Evolutionary conservation across 1,284 basidiomycete genomes (phyloP), one percentile per base, ranked within the genome.

Genomic region (Taiwanofungus camphoratus): DNA sequence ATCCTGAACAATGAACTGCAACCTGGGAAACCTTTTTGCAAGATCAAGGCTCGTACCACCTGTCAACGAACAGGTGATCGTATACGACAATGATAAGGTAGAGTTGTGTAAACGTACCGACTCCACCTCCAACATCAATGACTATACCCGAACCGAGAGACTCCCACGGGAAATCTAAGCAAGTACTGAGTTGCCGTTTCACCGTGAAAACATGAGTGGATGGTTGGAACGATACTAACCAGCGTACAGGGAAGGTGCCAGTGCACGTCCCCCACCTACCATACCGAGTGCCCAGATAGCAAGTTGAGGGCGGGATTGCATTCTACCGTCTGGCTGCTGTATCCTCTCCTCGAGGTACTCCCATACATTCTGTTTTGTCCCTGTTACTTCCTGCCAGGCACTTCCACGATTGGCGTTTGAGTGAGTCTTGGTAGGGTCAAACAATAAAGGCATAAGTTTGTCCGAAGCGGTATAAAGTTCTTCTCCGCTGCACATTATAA

Each of bases 1-100:
- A 37, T 59, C 57, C 22, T 58, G 48, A n/a, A 58, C 45, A 7
- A 57, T 33, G 41, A 58, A 53, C 7, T 39, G 38, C 32, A 59
- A 42, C 9, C 46, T 30, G 3, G 50, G 51, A 36, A 52, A 46
- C 20, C 24, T 32, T 22, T 27, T 31, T 9, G 50, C 45, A 5
- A 51, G 36, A 31, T 47, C 46, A 20, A 51, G 37, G 32, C 39
- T 37, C 38, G 46, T 46, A 16, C 49, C 47, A 16, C 52, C 52
- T 53, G n/a, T 4, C n/a, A n/a, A n/a, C n/a, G n/a, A 3, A 4
- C n/a, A 21, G 19, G 11, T 13, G 9, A 22, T n/a, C n/a, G 9
- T 15, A 29, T 7, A 16, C 8, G 12, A 30, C n/a, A 5, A 30
- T 6, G 18, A 7, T 6, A 11, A 26, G 32, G 11, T 5, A 16